phyloP scores from a whole-genome alignment of 2,329 filamentous ascomycete species.

The Colletotrichum costaricense region DNA sequence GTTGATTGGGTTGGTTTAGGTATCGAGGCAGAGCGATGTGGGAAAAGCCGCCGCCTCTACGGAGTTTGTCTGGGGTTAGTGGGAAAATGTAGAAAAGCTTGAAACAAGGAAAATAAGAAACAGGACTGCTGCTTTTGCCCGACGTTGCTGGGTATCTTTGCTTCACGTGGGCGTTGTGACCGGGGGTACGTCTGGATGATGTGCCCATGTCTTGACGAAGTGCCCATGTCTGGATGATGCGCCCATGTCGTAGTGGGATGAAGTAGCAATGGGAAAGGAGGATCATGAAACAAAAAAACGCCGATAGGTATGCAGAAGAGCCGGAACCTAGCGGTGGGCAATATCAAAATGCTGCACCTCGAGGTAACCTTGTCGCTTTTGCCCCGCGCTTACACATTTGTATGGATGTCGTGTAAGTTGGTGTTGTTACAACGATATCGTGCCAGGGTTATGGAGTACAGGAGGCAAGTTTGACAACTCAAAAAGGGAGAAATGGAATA shows the following conservation, averaged over 20 bases:
- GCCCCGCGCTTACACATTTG: constrained; percentile 15
- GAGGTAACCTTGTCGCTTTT: background rate
- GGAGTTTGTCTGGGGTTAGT: background rate
- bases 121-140: background rate
- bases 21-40: background rate
- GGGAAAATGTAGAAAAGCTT: constrained; percentile 17
- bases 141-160: background rate
- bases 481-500: background rate
- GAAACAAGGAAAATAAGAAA: constrained; percentile 18
- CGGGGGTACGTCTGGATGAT: background rate
- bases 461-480: background rate
- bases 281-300: constrained; percentile 11
- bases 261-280: constrained; percentile 1
- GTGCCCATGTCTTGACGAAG: too few species aligned
- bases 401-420: background rate
- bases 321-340: background rate
- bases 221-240: constrained; percentile 5
- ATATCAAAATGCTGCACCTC: background rate
- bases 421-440: background rate
- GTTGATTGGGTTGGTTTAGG: background rate
- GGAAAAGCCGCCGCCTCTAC: constrained; percentile 9
- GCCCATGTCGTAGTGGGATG: background rate
- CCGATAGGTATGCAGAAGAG: background rate
- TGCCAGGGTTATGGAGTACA: constrained; percentile 8
- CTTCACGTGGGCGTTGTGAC: background rate